Conservation (phyloP, 1,139 yeast genomes). For the Candida gigantensis region DNA sequence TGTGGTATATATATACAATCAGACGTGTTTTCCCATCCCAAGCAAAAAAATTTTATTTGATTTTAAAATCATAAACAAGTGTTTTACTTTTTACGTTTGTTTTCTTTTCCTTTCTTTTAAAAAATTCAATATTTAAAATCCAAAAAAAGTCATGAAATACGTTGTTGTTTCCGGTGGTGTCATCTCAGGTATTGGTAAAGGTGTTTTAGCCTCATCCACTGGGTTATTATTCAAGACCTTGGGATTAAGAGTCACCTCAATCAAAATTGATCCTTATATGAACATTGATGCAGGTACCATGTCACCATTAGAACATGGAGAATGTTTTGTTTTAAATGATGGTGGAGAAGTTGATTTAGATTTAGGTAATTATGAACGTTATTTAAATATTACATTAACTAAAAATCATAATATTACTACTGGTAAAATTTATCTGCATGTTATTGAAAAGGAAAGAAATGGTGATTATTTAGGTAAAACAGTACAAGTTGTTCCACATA, state of each 20-base stretch:
- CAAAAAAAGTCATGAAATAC: constrained; percentile 71
- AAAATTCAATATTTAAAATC: no score
- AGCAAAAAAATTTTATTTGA: constrained; percentile 7
- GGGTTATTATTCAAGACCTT: constrained; percentile 92
- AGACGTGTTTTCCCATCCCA: constrained; percentile 2
- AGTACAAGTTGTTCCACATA: constrained; percentile 98
- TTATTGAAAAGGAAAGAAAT: constrained; percentile 90
- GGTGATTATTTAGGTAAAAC: constrained; percentile 99
- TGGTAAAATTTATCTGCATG: constrained; percentile 93
- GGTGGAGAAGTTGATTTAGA: constrained; percentile 99
- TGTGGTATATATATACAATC: constrained; percentile 8
- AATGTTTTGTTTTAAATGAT: constrained; percentile 94
- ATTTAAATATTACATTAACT: constrained; percentile 88
- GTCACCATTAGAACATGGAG: constrained; percentile 99
- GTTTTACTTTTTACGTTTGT: background rate
- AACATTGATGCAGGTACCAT: constrained; percentile 99
- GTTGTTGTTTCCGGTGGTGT: constrained; percentile 99
- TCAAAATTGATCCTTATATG: constrained; percentile 98
- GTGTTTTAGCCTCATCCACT: constrained; percentile 95
- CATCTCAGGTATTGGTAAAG: constrained; percentile 98
- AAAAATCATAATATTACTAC: constrained; percentile 96
- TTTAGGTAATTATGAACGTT: constrained; percentile 96
- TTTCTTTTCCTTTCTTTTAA: no score
- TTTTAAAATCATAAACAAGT: no score
- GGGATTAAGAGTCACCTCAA: constrained; percentile 93